Percentiles rank a stretch among this genome's conserved stretches.
Conservation (phyloP, 495 filamentous ascomycete genomes). For the Sordaria brevicollis region DNA sequence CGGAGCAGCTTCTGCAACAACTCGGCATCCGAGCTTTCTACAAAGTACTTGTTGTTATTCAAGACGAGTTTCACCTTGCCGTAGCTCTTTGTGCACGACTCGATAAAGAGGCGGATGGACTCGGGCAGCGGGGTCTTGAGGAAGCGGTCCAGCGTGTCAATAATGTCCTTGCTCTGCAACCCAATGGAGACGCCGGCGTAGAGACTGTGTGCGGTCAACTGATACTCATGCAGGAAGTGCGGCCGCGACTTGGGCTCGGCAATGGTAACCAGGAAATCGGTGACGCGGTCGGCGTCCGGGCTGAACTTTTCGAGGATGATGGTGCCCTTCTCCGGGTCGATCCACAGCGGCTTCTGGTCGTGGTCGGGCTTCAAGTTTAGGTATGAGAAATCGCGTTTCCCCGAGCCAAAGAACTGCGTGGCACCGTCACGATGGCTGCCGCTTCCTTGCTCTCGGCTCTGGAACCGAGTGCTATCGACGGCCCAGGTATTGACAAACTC, state of each 20-base stretch:
- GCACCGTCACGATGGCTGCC: constrained; percentile 30
- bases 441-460: constrained; percentile 16
- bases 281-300: constrained; percentile 69
- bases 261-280: constrained; percentile 92
- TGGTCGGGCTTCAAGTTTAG: constrained; percentile 79
- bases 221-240: constrained; percentile 84
- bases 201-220: constrained; percentile 79
- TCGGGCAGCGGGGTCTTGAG: constrained; percentile 78
- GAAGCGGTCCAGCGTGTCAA: constrained; percentile 73
- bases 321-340: constrained; percentile 71
- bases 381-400: constrained; percentile 61
- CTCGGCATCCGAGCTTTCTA: constrained; percentile 79
- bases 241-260: constrained; percentile 88
- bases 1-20: constrained; percentile 77
- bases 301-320: constrained; percentile 97
- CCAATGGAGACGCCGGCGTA: constrained; percentile 94
- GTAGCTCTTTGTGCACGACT: constrained; percentile 75
- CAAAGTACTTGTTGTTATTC: constrained; percentile 86
- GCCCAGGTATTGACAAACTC: constrained; percentile 41
- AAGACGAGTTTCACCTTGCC: constrained; percentile 93
- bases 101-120: constrained; percentile 69
- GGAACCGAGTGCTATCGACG: constrained; percentile 39
- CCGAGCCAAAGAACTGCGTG: constrained; percentile 31
- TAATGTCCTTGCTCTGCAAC: constrained; percentile 77
- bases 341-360: constrained; percentile 80